Percentiles rank a stretch among this genome's conserved stretches.
phyloP scores from a whole-genome alignment of 2,329 filamentous ascomycete genomes.

The Cladosporium phlei region DNA sequence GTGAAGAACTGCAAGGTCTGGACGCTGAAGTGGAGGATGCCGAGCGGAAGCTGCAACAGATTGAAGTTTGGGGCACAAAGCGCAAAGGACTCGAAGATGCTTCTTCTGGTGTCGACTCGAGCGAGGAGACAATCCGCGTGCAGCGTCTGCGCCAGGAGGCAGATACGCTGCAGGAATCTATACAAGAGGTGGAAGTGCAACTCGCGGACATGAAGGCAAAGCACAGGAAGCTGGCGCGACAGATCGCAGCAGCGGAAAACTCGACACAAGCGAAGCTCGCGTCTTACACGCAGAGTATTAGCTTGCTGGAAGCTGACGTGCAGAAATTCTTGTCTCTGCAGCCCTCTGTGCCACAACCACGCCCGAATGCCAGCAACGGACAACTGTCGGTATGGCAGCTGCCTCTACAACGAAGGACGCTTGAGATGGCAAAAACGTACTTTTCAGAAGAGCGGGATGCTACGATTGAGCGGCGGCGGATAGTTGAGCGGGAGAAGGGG shows the following conservation, averaged over 20 bases:
- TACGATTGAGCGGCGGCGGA: slow-evolving; percentile 51
- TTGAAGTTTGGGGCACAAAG: slow-evolving; percentile 57
- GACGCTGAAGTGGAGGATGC: slow-evolving; percentile 54
- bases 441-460: slow-evolving; percentile 61
- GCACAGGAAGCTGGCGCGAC: slow-evolving; percentile 54
- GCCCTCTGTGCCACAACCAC: slow-evolving; percentile 12
- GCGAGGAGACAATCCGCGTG: slow-evolving; percentile 54
- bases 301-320: slow-evolving; percentile 61
- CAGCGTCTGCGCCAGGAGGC: slow-evolving; percentile 49
- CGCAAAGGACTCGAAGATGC: slow-evolving; percentile 52
- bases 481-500: slow-evolving; percentile 56
- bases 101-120: slow-evolving; percentile 52
- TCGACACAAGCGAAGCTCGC: slow-evolving; percentile 66
- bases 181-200: slow-evolving; percentile 60
- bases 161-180: slow-evolving; percentile 55
- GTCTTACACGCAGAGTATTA: slow-evolving; percentile 63
- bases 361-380: slow-evolving; percentile 15
- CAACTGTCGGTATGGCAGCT: slow-evolving; percentile 43
- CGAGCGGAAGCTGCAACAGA: slow-evolving; percentile 53
- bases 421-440: slow-evolving; percentile 66
- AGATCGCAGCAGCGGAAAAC: slow-evolving; percentile 60
- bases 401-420: slow-evolving; percentile 60
- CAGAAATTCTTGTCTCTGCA: slow-evolving; percentile 47
- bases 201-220: slow-evolving; percentile 57
- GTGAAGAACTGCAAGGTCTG: slow-evolving; percentile 61